These are phyloP conservation scores for Penicillium rolfsii DNA, from an alignment of 2,329 filamentous ascomycete species.

Conservation along the genomic window DNA sequence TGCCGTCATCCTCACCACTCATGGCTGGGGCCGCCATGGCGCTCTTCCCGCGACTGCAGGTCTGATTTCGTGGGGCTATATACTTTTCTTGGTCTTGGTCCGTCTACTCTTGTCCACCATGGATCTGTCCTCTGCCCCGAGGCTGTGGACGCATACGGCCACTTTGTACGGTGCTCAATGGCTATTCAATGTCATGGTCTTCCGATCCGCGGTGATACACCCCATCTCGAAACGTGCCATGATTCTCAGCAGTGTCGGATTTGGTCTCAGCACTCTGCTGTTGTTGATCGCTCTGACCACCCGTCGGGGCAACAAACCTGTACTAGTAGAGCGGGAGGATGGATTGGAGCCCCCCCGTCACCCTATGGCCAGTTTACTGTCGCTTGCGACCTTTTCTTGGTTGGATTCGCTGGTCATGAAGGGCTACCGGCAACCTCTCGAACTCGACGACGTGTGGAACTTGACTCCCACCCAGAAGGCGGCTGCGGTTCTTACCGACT, in stretches of 20 bases:
- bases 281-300: conserved; percentile 77
- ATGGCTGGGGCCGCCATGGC: conserved; percentile 62
- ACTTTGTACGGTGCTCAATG: conserved; percentile 81
- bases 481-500: conserved; percentile 74
- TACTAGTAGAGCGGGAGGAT: conserved; percentile 86
- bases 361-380: conserved; percentile 84
- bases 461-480: conserved; percentile 86
- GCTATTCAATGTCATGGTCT: conserved; percentile 73
- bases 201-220: conserved; percentile 84
- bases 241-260: conserved; percentile 71
- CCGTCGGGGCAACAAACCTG: conserved; percentile 87
- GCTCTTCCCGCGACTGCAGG: conserved; percentile 66
- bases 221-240: conserved; percentile 66
- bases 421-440: conserved; percentile 82
- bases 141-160: conserved; percentile 91
- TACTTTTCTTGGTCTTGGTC: conserved; percentile 71
- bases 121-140: conserved; percentile 68
- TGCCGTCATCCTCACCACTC: conserved; percentile 63
- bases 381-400: conserved; percentile 86
- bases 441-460: conserved; percentile 90
- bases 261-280: conserved; percentile 73
- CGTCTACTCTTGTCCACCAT: conserved; percentile 67
- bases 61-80: conserved; percentile 78
- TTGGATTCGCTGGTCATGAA: conserved; percentile 86
- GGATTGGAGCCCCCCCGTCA: conserved; percentile 85